Evolutionary conservation across 208 protist species (phyloP), one percentile per base, ranked within the genome.

Genomic region (Wallacemonas rigidus): DNA sequence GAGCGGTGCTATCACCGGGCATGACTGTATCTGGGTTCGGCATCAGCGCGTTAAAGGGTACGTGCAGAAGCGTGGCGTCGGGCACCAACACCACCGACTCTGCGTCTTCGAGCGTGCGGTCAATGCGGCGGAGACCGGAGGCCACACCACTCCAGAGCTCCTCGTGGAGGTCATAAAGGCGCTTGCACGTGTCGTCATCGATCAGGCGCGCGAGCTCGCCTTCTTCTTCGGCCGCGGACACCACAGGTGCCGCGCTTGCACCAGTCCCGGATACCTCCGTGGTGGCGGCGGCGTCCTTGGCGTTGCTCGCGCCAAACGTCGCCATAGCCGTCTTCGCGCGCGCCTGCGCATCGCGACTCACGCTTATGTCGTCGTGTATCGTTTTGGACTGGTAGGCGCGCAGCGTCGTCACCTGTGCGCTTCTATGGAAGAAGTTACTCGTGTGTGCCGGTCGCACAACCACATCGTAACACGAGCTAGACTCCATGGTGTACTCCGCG

Each of bases 141-240:
- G 55, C 75, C 50, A 96, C 83, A 65, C 86, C 81, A n/a, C 61
- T 63, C 90, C 92, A 96, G 53, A 93, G 78, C 71, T 94, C 89
- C 1, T 86, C 89, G 76, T 96, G 76, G 57, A 96, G 76, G 64
- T 91, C 83, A 43, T 75, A 72, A 57, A 96, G 73, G 17, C 68
- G 53, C 43, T 74, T 69, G 7, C 43, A 57, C 5, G 79, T 74
- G 43, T 90, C 81, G n/a, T 83, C 69, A 8, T 83, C 70, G 43
- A 84, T 62, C 15, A 68, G 71, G 56, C 39, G 67, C 40, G 12
- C 36, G 41, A 65, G 51, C 17, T 35, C 61, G 17, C 38, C 36
- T 3, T 48, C 64, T 8, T 75, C 43, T 2, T 69, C 40, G 17
- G 70, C 54, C 14, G 15, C 6, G 2, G 11, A 60, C 1, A 11